phyloP scores from a whole-genome alignment of 306 rosid species.

The Lagenaria siceraria region DNA sequence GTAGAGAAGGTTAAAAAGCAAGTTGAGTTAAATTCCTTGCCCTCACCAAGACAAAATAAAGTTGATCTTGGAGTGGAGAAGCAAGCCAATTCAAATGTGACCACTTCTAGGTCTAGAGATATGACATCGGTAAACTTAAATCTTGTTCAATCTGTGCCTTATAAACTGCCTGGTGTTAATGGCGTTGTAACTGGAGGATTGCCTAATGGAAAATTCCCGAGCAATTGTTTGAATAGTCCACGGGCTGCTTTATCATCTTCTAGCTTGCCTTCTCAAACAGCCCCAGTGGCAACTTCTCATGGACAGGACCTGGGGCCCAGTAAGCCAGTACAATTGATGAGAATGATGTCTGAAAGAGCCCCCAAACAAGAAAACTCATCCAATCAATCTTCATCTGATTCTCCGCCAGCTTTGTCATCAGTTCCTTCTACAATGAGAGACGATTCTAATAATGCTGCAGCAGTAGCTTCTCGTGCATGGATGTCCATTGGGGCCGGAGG shows the following conservation, averaged over 20 bases:
- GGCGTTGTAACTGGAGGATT: conserved; percentile 43
- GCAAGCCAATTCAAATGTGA: conserved; percentile 33
- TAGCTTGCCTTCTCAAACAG: conserved; percentile 36
- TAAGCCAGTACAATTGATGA: conserved; percentile 85
- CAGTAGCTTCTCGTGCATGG: conserved; percentile 96
- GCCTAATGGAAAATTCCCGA: conserved; percentile 55
- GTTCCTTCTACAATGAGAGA: conserved; percentile 47
- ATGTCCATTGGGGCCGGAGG: conserved; percentile 95
- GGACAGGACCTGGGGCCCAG: conserved; percentile 52
- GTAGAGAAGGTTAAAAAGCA: conserved; percentile 54
- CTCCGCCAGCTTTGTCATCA: conserved; percentile 36
- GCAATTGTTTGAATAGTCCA: conserved; percentile 27
- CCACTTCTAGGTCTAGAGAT: conserved; percentile 55
- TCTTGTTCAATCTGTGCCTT: conserved; percentile 34
- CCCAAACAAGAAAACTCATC: conserved; percentile 57
- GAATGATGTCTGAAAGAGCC: conserved; percentile 50
- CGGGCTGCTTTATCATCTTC: conserved; percentile 43
- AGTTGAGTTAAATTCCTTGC: conserved; percentile 67
- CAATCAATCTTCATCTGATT: conserved; percentile 42
- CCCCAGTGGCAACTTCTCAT: conserved; percentile 38
- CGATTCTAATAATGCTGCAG: conserved; percentile 59
- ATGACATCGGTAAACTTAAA: conserved; percentile 29
- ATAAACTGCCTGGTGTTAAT: conserved; percentile 46
- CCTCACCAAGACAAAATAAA: conserved; percentile 35
- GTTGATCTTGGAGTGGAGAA: conserved; percentile 39